Evolutionary conservation across 192 early-diverging fungal genomes (phyloP), one percentile per base, ranked within the genome.

Genomic region (Coemansia sp.): DNA sequence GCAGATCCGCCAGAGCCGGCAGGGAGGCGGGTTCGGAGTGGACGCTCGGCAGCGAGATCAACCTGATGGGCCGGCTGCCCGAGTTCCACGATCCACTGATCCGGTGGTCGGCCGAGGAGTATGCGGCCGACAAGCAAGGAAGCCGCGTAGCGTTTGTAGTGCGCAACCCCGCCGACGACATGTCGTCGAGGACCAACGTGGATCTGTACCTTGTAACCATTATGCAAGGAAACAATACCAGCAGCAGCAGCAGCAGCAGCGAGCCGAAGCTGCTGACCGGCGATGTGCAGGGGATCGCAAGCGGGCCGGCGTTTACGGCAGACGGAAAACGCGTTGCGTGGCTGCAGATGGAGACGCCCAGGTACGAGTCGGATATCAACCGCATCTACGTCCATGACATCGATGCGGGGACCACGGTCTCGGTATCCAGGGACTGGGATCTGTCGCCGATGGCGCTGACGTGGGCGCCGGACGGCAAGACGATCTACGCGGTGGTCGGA

Each of bases 361-460:
- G 86, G 38, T 90, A 94, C 68, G 91, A 94, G 70, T 81, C 92
- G 10, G 92, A 90, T 59, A 85, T 77, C 58, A 92, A 89, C 64
- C 75, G 84, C 6, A 86, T 94, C 23, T 74, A 87, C 32, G 49
- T 90, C 40, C 74, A 87, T 54, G 62, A 80, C 50, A 47, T 71
- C 9, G 48, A 32, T 4, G 5, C 50, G 6, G 64, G 56, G n/a
- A 44, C 13, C 13, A 56, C 40, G 32, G 61, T 21, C 1, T 41
- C 60, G 1, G 41, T 87, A 40, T 67, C 73, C 8, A 57, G 66
- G 5, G 64, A 85, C 42, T 87, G 82, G 83, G 74, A 85, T 45
- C 78, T 85, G 23, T 87, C 85, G 40, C 86, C 87, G 0, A 62
- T 72, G 32, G 65, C 75, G 23, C 57, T 92, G 48, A 41, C 79